Conservation (phyloP, 371 early-diverging fungal genomes). For the Lichtheimia ramosa region DNA sequence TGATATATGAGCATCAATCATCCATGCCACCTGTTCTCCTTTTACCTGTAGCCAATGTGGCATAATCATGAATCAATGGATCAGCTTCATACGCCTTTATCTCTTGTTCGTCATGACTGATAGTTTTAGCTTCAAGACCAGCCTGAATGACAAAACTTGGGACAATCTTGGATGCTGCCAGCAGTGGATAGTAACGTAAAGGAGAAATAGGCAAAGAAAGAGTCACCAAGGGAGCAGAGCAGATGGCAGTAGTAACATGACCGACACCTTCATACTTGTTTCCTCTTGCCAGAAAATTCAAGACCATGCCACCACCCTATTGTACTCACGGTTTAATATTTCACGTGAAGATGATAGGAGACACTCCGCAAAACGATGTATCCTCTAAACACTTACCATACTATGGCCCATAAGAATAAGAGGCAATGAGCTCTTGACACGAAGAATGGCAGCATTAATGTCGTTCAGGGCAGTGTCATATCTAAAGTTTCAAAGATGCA, state of each 20-base stretch:
- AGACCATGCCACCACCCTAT: conserved; percentile 60
- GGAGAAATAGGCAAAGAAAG: conserved; percentile 37
- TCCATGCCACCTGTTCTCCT: neutral
- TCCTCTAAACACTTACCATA: conserved; percentile 40
- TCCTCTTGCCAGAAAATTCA: conserved; percentile 52
- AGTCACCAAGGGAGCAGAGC: conserved; percentile 40
- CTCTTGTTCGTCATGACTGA: conserved; percentile 50
- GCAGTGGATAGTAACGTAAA: conserved; percentile 31
- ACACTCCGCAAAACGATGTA: neutral
- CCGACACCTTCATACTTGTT: conserved; percentile 35
- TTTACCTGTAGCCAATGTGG: conserved; percentile 44
- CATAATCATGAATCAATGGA: conserved; percentile 54
- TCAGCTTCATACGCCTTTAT: conserved; percentile 50
- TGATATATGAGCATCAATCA: neutral
- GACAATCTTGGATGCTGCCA: conserved; percentile 34
- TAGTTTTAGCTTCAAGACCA: conserved; percentile 35
- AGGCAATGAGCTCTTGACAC: conserved; percentile 36
- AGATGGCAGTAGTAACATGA: conserved; percentile 48
- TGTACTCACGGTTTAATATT: neutral
- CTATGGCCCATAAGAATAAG: conserved; percentile 67
- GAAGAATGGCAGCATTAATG: conserved; percentile 55
- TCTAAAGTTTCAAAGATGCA: conserved; percentile 10
- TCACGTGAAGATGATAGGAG: neutral
- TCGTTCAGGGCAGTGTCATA: conserved; percentile 45
- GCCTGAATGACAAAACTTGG: conserved; percentile 48